Conservation (phyloP, 352 stramenopile genomes). For the Phytophthora quininea region DNA sequence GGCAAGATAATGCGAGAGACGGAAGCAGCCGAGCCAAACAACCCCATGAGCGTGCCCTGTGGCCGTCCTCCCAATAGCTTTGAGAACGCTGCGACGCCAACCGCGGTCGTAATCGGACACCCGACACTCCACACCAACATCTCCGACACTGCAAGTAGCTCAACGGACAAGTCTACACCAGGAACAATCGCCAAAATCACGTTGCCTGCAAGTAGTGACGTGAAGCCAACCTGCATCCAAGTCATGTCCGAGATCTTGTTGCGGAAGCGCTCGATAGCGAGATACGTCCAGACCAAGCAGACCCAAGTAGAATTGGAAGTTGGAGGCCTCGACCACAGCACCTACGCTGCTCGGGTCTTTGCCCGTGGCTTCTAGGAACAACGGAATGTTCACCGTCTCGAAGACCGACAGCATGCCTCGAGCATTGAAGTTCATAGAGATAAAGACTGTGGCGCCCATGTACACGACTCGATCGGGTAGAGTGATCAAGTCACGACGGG, state of each 20-base stretch:
- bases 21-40: conserved; percentile 69
- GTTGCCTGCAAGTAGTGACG: conserved; percentile 64
- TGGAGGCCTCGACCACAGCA: conserved; percentile 63
- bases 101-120: conserved; percentile 72
- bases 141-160: conserved; percentile 45
- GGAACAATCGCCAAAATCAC: conserved; percentile 54
- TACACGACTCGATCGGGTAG: conserved; percentile 61
- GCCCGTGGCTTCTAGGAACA: conserved; percentile 71
- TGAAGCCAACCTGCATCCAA: conserved; percentile 69
- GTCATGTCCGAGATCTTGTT: conserved; percentile 61
- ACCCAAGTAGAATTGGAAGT: conserved; percentile 81
- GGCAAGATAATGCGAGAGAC: conserved; percentile 78
- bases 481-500: conserved; percentile 27
- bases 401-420: conserved; percentile 78
- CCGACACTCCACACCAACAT: conserved; percentile 78
- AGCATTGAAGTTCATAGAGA: conserved; percentile 78
- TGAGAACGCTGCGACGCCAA: conserved; percentile 72
- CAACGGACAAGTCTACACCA: conserved; percentile 37
- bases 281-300: conserved; percentile 67
- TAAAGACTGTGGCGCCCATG: conserved; percentile 67
- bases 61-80: conserved; percentile 67
- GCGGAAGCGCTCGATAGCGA: conserved; percentile 75
- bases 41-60: conserved; percentile 74
- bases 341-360: conserved; percentile 48
- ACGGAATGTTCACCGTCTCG: conserved; percentile 77